These are phyloP conservation scores for Penicillium atrosanguineum DNA, from an alignment of 495 filamentous ascomycete species.

Conservation along the genomic window DNA sequence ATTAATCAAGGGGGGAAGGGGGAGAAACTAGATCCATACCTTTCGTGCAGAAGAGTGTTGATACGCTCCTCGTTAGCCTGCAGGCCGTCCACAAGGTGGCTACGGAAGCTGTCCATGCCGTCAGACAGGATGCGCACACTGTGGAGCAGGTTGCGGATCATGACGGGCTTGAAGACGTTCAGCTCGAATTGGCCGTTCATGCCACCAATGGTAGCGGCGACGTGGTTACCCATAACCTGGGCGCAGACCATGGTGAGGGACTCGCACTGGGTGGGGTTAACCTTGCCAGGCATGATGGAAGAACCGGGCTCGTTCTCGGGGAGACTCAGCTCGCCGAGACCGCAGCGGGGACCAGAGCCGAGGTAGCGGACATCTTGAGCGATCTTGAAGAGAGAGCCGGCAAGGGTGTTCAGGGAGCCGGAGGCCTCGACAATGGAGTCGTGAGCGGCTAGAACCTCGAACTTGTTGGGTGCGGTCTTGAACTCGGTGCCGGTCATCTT, in stretches of 20 bases:
- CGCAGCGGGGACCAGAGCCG: constrained; percentile 92
- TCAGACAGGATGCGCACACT: constrained; percentile 82
- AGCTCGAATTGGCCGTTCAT: constrained; percentile 99
- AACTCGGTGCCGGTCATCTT: constrained; percentile 92
- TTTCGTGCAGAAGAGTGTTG: constrained; percentile 80
- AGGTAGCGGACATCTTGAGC: constrained; percentile 97
- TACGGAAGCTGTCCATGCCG: constrained; percentile 91
- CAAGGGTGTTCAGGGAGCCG: constrained; percentile 90
- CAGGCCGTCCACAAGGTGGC: constrained; percentile 85
- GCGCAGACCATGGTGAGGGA: constrained; percentile 96
- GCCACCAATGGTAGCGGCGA: constrained; percentile 84
- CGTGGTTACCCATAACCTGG: constrained; percentile 97
- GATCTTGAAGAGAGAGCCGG: constrained; percentile 93
- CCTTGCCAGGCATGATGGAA: constrained; percentile 99
- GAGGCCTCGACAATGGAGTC: constrained; percentile 93
- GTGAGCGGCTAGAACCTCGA: constrained; percentile 96
- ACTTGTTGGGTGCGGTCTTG: constrained; percentile 98
- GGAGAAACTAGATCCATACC: constrained; percentile 39
- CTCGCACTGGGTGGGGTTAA: constrained; percentile 98
- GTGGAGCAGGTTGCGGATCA: constrained; percentile 94
- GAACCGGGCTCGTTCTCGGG: constrained; percentile 97
- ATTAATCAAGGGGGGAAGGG: constrained; percentile 1
- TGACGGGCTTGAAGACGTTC: constrained; percentile 97
- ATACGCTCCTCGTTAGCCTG: constrained; percentile 93
- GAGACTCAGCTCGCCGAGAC: constrained; percentile 85